Evolutionary conservation across 257 asterid genomes (phyloP), one percentile per base, ranked within the genome.

Genomic region (Verbena officinalis): DNA sequence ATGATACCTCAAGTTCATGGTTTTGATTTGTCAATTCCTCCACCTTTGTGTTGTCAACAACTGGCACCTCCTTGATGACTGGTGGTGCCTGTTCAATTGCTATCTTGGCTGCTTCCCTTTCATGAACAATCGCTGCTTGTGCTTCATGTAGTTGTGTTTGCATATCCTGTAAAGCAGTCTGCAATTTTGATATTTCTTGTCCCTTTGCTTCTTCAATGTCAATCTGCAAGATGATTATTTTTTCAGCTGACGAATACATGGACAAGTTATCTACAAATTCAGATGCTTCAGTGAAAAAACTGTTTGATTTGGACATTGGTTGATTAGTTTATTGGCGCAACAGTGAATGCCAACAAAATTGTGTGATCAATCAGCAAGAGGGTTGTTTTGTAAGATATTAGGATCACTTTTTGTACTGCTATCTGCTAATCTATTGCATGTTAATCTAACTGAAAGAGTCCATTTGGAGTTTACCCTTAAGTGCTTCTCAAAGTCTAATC

Each of bases 61-160:
- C 80, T 10, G 98, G 88, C 30, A 88, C 94, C 82, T 91, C 98
- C 74, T 81, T 83, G 84, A 91, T 81, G 70, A 91, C 90, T 33
- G 95, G 98, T 62, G 98, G 95, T 61, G 94, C 96, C 77, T 88
- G 86, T 77, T 88, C 98, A 51, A 88, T 86, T 69, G 98, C 95
- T 75, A 75, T 72, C 75, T 83, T 86, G 69, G 96, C 96, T 34
- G 96, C 86, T 80, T 88, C 96, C 77, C 77, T 84, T 75, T 88
- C 98, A 50, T 57, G 87, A 64, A 86, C 75, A 22, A 91, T 80
- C 31, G 86, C 86, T 27, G 82, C 77, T 38, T 72, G 84, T 71
- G 97, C 96, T 78, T 88, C 88, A 4, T 88, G 89, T 21, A 91
- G 83, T 74, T 88, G 79, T 1, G 64, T 75, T 72, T 88, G 93